Percentiles rank a stretch among this genome's conserved stretches.
phyloP scores from a whole-genome alignment of 257 asterid species.

The Capsicum pubescens region DNA sequence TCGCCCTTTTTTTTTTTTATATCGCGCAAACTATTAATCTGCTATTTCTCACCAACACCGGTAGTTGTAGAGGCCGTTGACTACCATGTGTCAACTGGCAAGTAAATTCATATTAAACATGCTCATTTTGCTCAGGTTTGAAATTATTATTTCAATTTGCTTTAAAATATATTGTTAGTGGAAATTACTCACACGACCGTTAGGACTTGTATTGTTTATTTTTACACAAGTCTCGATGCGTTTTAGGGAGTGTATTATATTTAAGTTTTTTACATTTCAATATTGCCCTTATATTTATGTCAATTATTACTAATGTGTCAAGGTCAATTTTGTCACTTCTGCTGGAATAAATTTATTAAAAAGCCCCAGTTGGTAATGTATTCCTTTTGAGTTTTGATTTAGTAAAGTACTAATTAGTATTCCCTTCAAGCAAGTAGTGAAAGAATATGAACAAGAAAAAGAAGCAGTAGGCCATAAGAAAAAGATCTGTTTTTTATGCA shows the following conservation, averaged over 20 bases:
- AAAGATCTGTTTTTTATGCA: neutral
- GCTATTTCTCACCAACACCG: too few species aligned
- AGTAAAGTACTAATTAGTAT: neutral
- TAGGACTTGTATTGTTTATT: neutral
- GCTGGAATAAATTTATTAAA: neutral
- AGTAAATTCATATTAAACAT: neutral
- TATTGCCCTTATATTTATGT: neutral
- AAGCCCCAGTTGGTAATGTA: neutral
- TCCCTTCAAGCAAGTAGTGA: neutral
- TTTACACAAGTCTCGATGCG: neutral
- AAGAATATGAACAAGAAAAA: neutral
- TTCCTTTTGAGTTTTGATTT: neutral
- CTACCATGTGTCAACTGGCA: neutral
- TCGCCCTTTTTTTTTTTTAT: too few species aligned
- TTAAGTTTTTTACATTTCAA: neutral
- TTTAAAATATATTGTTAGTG: neutral
- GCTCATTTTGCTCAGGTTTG: neutral
- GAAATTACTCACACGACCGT: neutral
- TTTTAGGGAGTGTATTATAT: neutral
- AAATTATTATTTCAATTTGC: conserved; percentile 1
- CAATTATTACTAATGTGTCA: neutral
- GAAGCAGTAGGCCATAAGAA: neutral
- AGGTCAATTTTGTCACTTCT: neutral
- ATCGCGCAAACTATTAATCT: too few species aligned
- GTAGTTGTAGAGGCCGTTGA: neutral